phyloP scores from a whole-genome alignment of 1,284 basidiomycete genomes.

The Cryptococcus maquisensis region DNA sequence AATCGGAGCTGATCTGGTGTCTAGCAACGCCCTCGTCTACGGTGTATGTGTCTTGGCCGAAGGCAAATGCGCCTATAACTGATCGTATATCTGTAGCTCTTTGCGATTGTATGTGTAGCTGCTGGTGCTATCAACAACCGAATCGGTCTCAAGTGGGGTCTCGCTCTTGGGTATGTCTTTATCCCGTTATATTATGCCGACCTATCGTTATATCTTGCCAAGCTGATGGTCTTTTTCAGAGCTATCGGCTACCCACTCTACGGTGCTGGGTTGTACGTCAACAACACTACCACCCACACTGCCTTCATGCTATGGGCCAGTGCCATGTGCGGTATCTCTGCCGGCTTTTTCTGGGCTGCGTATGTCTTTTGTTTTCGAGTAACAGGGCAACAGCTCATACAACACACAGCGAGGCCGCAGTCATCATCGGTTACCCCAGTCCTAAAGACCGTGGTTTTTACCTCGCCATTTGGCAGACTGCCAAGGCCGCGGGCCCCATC shows the following conservation, averaged over 20 bases:
- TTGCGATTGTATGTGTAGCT: constrained; percentile 23
- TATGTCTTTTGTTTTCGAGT: constrained; percentile 7
- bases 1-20: too few relatives aligned
- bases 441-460: constrained; percentile 29
- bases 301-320: constrained; percentile 35
- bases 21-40: constrained; percentile 30
- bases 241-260: constrained; percentile 34
- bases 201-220: not conserved
- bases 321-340: constrained; percentile 30
- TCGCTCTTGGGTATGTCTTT: constrained; percentile 22
- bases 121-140: constrained; percentile 31
- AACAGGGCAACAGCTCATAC: not conserved
- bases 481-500: constrained; percentile 34
- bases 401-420: constrained; percentile 21
- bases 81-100: constrained; percentile 2
- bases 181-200: too few relatives aligned
- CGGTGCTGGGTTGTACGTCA: constrained; percentile 38
- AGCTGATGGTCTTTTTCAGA: not conserved
- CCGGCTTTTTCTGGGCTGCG: constrained; percentile 41
- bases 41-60: constrained; percentile 12
- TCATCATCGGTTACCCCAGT: constrained; percentile 34
- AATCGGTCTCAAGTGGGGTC: constrained; percentile 28
- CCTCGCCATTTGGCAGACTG: constrained; percentile 35
- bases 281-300: constrained; percentile 20
- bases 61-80: not conserved